phyloP scores from a whole-genome alignment of 306 rosid genomes.

The Acacia acuminata region DNA sequence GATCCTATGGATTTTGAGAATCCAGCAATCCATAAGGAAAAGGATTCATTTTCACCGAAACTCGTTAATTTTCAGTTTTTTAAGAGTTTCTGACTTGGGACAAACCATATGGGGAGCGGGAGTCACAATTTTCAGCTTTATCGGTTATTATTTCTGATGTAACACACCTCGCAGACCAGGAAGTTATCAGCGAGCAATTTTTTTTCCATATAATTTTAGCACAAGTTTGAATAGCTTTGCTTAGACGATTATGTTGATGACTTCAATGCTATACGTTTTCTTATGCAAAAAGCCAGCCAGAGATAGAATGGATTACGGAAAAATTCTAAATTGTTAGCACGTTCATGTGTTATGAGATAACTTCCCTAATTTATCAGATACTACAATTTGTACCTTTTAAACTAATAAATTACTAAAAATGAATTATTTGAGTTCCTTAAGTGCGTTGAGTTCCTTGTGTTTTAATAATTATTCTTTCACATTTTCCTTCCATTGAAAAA shows the following conservation, averaged over 20 bases:
- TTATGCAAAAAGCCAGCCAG: background rate
- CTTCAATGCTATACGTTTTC: background rate
- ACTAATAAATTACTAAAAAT: too few relatives aligned
- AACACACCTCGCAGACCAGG: background rate
- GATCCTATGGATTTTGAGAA: too few relatives aligned
- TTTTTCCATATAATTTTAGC: background rate
- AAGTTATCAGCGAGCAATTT: background rate
- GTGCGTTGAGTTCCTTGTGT: background rate
- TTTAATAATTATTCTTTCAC: background rate
- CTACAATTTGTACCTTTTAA: too few relatives aligned
- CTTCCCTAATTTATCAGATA: background rate
- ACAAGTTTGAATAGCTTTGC: background rate
- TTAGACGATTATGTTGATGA: background rate
- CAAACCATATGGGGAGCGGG: constrained; percentile 3
- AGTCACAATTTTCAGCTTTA: background rate
- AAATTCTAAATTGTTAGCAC: too few relatives aligned
- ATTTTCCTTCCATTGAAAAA: too few relatives aligned
- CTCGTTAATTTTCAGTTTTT: background rate
- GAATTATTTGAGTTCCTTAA: background rate
- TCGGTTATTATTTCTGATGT: background rate
- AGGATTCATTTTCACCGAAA: too few relatives aligned
- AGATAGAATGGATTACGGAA: background rate
- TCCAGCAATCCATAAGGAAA: too few relatives aligned
- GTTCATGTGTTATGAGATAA: background rate
- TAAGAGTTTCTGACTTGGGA: background rate